Evolutionary conservation across 257 asterid genomes (phyloP).

Genomic region (Ophiorrhiza pumila): DNA sequence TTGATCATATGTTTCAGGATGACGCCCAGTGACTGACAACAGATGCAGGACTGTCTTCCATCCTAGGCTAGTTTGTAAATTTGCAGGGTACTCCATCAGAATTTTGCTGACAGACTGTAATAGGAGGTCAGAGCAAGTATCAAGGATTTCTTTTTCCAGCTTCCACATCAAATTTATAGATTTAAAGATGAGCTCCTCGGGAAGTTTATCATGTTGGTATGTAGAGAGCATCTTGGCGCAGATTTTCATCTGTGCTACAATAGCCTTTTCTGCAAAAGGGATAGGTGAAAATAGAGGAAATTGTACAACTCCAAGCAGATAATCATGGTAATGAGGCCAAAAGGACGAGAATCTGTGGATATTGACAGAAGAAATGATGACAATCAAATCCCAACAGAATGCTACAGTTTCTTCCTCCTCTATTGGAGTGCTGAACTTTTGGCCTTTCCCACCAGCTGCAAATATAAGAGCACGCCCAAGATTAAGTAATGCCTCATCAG

Average conservation of each 20-base stretch:
- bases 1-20: slow-evolving; percentile 72
- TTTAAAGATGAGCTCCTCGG: slow-evolving; percentile 76
- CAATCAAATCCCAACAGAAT: slow-evolving; percentile 85
- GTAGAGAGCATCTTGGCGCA: slow-evolving; percentile 64
- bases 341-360: slow-evolving; percentile 53
- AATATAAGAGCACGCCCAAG: slow-evolving; percentile 80
- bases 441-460: slow-evolving; percentile 84
- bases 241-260: slow-evolving; percentile 55
- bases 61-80: slow-evolving; percentile 58
- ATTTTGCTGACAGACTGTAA: slow-evolving; percentile 55
- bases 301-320: slow-evolving; percentile 66
- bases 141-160: slow-evolving; percentile 81
- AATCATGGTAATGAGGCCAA: slow-evolving; percentile 86
- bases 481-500: slow-evolving; percentile 60
- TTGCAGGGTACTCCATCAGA: slow-evolving; percentile 56
- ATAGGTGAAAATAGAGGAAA: slow-evolving; percentile 74
- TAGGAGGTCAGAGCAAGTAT: slow-evolving; percentile 64
- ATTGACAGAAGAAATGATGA: slow-evolving; percentile 47
- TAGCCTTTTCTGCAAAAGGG: slow-evolving; percentile 74
- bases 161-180: slow-evolving; percentile 82
- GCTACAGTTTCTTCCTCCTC: slow-evolving; percentile 88
- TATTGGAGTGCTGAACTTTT: slow-evolving; percentile 70
- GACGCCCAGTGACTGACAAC: slow-evolving; percentile 83
- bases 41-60: slow-evolving; percentile 82
- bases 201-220: slow-evolving; percentile 38